Evolutionary conservation across 257 asterid species (phyloP).

Genomic region (Paulownia fortunei): DNA sequence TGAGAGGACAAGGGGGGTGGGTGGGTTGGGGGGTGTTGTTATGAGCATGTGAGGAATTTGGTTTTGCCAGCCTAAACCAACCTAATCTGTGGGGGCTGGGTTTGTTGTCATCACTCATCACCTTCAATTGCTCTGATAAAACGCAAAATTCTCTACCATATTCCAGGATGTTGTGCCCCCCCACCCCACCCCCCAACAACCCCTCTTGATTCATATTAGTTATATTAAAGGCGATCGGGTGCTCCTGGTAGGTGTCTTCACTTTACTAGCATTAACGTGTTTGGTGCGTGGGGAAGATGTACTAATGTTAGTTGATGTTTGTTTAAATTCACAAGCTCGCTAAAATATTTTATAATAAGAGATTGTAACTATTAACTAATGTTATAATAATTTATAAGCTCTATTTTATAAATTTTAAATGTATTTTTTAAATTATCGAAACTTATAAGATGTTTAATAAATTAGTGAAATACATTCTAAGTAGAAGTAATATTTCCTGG

Average conservation of each 20-base stretch:
- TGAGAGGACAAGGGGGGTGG: neutral
- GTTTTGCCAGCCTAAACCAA: neutral
- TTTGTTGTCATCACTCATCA: neutral
- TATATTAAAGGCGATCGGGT: neutral
- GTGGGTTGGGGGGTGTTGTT: too few relatives aligned
- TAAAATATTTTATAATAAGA: too few relatives aligned
- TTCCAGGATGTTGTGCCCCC: neutral
- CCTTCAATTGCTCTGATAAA: neutral
- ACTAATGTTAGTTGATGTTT: neutral
- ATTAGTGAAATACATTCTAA: too few relatives aligned
- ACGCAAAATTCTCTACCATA: slow-evolving; percentile 15
- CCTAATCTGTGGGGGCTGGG: slow-evolving; percentile 20
- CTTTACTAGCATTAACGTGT: neutral
- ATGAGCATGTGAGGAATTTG: slow-evolving; percentile 14
- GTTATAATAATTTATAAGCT: too few relatives aligned
- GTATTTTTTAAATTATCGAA: too few relatives aligned
- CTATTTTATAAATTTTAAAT: too few relatives aligned
- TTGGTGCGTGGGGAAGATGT: neutral
- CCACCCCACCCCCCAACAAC: too few relatives aligned
- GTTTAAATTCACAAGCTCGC: too few relatives aligned
- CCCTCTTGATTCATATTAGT: neutral
- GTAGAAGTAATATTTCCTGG: too few relatives aligned
- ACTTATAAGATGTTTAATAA: too few relatives aligned
- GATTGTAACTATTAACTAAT: too few relatives aligned
- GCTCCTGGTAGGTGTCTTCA: neutral